These are phyloP conservation scores for Triadica sebifera DNA, from an alignment of 345 rosid species.

Conservation along the genomic window DNA sequence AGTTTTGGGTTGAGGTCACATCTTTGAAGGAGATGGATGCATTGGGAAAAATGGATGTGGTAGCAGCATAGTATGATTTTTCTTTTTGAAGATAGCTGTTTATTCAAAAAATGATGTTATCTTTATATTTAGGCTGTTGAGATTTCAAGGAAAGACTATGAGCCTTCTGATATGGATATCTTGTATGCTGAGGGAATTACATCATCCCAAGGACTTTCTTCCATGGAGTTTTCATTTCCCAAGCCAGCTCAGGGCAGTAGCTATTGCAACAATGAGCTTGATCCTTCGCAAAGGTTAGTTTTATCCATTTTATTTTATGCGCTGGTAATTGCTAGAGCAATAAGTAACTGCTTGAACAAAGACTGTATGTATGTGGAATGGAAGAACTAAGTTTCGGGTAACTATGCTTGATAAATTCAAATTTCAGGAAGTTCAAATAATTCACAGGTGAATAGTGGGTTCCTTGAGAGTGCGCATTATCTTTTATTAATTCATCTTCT, in stretches of 20 bases:
- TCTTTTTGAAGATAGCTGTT: not conserved
- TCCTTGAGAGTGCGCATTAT: not conserved
- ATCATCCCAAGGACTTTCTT: conserved; percentile 61
- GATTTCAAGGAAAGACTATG: conserved; percentile 62
- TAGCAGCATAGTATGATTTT: not conserved
- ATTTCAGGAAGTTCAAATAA: not conserved
- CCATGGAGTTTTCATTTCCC: conserved; percentile 77
- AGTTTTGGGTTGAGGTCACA: not conserved
- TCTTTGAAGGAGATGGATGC: not conserved
- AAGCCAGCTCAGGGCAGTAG: conserved; percentile 26
- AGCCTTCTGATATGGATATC: conserved; percentile 80
- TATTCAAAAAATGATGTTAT: conserved; percentile 3
- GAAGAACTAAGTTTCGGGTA: not conserved
- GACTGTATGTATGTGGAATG: too few relatives aligned
- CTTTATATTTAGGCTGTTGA: conserved; percentile 62
- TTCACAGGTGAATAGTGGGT: not conserved
- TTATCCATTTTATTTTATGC: not conserved
- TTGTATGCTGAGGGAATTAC: conserved; percentile 74
- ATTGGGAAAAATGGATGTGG: conserved; percentile 1
- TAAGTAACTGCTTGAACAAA: not conserved
- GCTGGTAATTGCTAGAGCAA: not conserved
- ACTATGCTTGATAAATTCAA: not conserved
- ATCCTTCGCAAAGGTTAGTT: conserved; percentile 52
- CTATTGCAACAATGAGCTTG: conserved; percentile 31
- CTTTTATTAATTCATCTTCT: not conserved